These are phyloP conservation scores for Cladosporium austrohemisphaericum DNA, from an alignment of 2,329 filamentous ascomycete species.

Conservation along the genomic window DNA sequence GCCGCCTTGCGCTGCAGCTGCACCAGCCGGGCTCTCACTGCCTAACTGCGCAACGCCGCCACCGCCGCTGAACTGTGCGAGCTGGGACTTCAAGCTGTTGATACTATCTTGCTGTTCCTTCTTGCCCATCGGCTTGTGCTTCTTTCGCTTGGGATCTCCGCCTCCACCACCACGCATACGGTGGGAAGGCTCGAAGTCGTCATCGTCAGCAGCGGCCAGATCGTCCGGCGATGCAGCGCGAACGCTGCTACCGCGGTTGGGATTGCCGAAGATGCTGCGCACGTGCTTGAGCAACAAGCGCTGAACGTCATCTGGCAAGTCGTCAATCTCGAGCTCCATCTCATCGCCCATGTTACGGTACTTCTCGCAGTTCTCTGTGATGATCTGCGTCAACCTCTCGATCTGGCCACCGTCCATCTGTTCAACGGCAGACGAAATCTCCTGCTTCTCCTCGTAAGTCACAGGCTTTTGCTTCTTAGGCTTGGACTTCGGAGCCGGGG, in stretches of 20 bases:
- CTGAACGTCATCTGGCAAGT: conserved; percentile 53
- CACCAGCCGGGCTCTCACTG: conserved; percentile 22
- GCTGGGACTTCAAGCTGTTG: conserved; percentile 57
- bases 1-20: conserved; percentile 15
- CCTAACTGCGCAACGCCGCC: conserved; percentile 19
- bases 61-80: conserved; percentile 36
- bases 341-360: conserved; percentile 58
- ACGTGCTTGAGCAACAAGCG: conserved; percentile 56
- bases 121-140: conserved; percentile 76
- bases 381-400: conserved; percentile 78
- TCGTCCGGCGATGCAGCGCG: conserved; percentile 29
- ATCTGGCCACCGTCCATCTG: conserved; percentile 75
- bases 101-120: conserved; percentile 67
- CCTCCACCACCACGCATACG: conserved; percentile 24
- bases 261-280: conserved; percentile 38
- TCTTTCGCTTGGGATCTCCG: conserved; percentile 55
- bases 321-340: conserved; percentile 63
- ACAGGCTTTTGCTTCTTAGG: conserved; percentile 63
- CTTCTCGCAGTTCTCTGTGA: conserved; percentile 76
- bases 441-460: conserved; percentile 78
- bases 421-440: conserved; percentile 59
- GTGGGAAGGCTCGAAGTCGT: conserved; percentile 45
- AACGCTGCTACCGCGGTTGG: conserved; percentile 22
- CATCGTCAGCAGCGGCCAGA: conserved; percentile 41
- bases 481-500: conserved; percentile 38